A percentile compares a stretch with the other conserved stretches of the same genome.
These are phyloP conservation scores for Rhizopus microsporus DNA, from an alignment of 371 early-diverging fungal species.

Conservation along the genomic window DNA sequence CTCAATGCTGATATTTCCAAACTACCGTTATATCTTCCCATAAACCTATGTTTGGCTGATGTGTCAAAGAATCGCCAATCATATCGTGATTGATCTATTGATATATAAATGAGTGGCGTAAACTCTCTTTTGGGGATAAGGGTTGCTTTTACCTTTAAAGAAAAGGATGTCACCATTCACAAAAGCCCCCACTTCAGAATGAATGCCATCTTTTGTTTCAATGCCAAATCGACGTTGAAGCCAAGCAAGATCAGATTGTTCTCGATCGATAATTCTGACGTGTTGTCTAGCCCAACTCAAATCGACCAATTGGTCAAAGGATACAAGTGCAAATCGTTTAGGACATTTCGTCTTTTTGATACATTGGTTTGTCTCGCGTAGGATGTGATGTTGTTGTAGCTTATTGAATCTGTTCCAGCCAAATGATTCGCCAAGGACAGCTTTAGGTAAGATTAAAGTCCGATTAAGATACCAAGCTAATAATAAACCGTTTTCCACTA, in stretches of 20 bases:
- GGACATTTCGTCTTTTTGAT: slow-evolving; percentile 4
- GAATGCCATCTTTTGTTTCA: not conserved
- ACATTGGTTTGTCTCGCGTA: slow-evolving; percentile 29
- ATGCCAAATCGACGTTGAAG: slow-evolving; percentile 34
- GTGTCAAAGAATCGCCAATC: not conserved
- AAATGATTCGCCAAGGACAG: slow-evolving; percentile 55
- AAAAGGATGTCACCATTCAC: slow-evolving; percentile 46
- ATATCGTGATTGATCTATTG: slow-evolving; percentile 16
- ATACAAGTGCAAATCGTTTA: slow-evolving; percentile 23
- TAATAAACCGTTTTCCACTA: slow-evolving; percentile 62
- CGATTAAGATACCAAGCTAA: slow-evolving; percentile 55
- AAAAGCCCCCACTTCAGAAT: slow-evolving; percentile 19
- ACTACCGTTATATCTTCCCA: slow-evolving; percentile 45
- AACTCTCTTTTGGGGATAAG: not conserved
- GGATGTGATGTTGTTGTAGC: slow-evolving; percentile 41
- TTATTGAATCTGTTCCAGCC: slow-evolving; percentile 46
- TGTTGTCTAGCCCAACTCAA: slow-evolving; percentile 48
- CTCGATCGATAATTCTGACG: slow-evolving; percentile 38
- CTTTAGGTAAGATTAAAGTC: slow-evolving; percentile 49
- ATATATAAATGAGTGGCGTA: not conserved
- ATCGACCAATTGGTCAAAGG: slow-evolving; percentile 50
- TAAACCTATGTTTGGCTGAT: slow-evolving; percentile 36
- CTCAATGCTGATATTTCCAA: slow-evolving; percentile 40
- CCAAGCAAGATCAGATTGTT: slow-evolving; percentile 43
- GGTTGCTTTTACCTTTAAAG: slow-evolving; percentile 33